Evolutionary conservation across 306 rosid species (phyloP).

Genomic region (Spatholobus suberectus): DNA sequence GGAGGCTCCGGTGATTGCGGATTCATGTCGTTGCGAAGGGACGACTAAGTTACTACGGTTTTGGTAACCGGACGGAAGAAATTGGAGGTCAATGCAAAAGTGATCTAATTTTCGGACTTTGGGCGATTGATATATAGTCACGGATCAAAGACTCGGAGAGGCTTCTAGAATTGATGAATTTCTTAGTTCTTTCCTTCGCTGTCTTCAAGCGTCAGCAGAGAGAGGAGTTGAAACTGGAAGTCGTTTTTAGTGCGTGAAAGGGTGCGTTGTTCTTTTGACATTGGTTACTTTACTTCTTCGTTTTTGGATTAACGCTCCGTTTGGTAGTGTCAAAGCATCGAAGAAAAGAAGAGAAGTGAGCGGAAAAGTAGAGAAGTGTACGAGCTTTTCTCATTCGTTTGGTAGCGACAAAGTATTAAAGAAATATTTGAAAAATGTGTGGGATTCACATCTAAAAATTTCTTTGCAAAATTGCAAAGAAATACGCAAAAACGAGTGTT

Average conservation of each 20-base stretch:
- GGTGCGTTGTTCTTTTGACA: slow-evolving; percentile 21
- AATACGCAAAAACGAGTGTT: too few relatives aligned
- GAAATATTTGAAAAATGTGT: too few relatives aligned
- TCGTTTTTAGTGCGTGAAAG: slow-evolving; percentile 7
- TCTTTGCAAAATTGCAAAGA: too few relatives aligned
- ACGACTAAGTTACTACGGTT: too few relatives aligned
- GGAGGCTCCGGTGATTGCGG: slow-evolving; percentile 55
- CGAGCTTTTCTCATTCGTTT: too few relatives aligned
- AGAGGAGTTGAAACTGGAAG: background rate
- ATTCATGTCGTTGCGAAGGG: too few relatives aligned
- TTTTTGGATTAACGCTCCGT: slow-evolving; percentile 20
- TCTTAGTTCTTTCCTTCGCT: background rate
- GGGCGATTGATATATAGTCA: slow-evolving; percentile 3
- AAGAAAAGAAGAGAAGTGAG: too few relatives aligned
- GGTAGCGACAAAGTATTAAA: too few relatives aligned
- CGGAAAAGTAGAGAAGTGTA: too few relatives aligned
- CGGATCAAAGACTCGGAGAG: background rate
- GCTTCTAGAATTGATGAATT: background rate
- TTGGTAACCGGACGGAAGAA: slow-evolving; percentile 9
- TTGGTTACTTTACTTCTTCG: background rate
- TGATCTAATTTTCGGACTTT: background rate
- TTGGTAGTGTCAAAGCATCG: too few relatives aligned
- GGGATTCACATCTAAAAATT: too few relatives aligned
- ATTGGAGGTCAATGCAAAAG: background rate
- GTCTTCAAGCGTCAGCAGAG: slow-evolving; percentile 15